Evolutionary conservation across 2,329 filamentous ascomycete genomes (phyloP).

Genomic region (Verticillium isaacii): DNA sequence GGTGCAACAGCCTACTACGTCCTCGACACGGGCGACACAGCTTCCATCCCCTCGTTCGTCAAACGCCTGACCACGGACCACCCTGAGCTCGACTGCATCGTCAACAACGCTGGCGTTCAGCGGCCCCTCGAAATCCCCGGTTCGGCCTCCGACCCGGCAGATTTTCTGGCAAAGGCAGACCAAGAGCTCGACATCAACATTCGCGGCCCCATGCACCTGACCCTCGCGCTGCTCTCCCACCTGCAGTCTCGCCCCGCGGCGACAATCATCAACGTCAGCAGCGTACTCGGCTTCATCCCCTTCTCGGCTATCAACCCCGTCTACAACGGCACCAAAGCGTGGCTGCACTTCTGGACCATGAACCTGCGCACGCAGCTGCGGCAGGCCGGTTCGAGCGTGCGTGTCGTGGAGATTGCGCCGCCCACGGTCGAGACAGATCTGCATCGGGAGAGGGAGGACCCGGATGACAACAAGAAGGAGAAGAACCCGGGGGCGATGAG

Average conservation of each 20-base stretch:
- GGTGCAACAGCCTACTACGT: conserved; percentile 45
- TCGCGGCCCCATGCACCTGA: conserved; percentile 52
- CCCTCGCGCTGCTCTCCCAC: conserved; percentile 42
- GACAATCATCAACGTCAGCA: conserved; percentile 50
- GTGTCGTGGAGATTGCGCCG: conserved; percentile 51
- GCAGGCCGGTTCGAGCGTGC: conserved; percentile 30
- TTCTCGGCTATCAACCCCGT: conserved; percentile 50
- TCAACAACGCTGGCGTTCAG: conserved; percentile 58
- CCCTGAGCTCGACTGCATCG: conserved; percentile 45
- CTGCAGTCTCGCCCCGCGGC: conserved; percentile 28
- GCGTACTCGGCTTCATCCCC: conserved; percentile 47
- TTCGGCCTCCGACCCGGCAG: conserved; percentile 31
- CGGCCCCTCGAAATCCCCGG: conserved; percentile 34
- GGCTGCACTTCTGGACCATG: conserved; percentile 52
- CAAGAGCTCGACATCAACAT: conserved; percentile 56
- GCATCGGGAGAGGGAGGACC: conserved; percentile 49
- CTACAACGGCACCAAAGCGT: conserved; percentile 57
- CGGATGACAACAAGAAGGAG: conserved; percentile 55
- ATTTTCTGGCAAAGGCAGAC: conserved; percentile 46
- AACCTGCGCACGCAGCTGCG: conserved; percentile 47
- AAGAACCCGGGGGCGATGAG: conserved; percentile 40
- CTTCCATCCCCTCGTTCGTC: conserved; percentile 39
- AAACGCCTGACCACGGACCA: conserved; percentile 40
- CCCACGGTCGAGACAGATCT: conserved; percentile 50
- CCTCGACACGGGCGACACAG: conserved; percentile 42